Evolutionary conservation across 2,329 filamentous ascomycete genomes (phyloP).

Genomic region (Venturia asperata): DNA sequence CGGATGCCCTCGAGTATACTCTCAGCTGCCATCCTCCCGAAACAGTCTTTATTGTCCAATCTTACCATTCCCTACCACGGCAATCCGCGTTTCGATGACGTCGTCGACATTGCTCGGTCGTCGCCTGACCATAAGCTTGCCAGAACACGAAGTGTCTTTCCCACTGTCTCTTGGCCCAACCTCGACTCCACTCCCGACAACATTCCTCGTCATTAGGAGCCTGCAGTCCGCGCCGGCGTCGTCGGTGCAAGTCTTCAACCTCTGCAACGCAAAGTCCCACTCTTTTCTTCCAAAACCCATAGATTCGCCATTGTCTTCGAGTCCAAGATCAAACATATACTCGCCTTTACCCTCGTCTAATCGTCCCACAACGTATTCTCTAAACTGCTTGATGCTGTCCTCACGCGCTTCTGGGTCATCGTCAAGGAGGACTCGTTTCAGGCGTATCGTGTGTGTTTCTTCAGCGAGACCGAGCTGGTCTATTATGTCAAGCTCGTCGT

Average conservation of each 20-base stretch:
- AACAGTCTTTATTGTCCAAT: too few species aligned
- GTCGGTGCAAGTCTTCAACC: conserved; percentile 59
- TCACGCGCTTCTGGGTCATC: conserved; percentile 46
- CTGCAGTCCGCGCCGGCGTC: conserved; percentile 66
- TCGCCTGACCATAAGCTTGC: conserved; percentile 80
- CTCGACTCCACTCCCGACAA: conserved; percentile 59
- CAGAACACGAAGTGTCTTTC: conserved; percentile 68
- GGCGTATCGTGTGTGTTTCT: conserved; percentile 54
- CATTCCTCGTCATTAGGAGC: conserved; percentile 81
- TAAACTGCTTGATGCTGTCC: conserved; percentile 55
- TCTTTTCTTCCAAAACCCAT: conserved; percentile 69
- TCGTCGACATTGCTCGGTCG: conserved; percentile 68
- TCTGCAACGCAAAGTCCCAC: conserved; percentile 65
- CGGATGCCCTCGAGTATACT: too few species aligned
- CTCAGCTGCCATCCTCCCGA: too few species aligned
- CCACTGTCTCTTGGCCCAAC: conserved; percentile 51
- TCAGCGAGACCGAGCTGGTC: conserved; percentile 72
- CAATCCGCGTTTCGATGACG: conserved; percentile 91
- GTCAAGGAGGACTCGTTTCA: conserved; percentile 70
- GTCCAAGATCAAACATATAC: conserved; percentile 82
- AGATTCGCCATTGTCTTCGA: conserved; percentile 80
- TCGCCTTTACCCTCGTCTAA: conserved; percentile 82
- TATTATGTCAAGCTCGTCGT: conserved; percentile 84
- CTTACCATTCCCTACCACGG: conserved; percentile 86
- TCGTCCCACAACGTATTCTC: conserved; percentile 58